Conservation (phyloP, 2,329 filamentous ascomycete species). For the Lachnellula hyalina region DNA sequence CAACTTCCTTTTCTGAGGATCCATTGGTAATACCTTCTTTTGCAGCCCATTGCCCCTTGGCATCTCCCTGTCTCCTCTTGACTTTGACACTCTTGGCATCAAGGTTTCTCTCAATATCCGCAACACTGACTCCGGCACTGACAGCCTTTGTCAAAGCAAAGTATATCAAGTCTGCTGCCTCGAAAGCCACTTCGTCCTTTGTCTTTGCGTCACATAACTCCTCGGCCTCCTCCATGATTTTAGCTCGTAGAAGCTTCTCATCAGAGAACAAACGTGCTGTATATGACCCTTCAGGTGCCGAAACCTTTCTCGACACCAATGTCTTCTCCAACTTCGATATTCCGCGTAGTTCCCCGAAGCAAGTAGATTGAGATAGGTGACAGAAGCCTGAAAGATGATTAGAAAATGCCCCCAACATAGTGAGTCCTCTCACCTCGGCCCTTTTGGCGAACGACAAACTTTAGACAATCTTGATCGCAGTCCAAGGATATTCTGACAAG, state of each 20-base stretch:
- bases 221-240: slow-evolving; percentile 98
- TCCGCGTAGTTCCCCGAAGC: slow-evolving; percentile 81
- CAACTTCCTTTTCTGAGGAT: slow-evolving; percentile 34
- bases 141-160: slow-evolving; percentile 91
- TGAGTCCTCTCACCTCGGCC: slow-evolving; percentile 53
- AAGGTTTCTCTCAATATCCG: slow-evolving; percentile 86
- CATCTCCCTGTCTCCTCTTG: slow-evolving; percentile 86
- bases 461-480: slow-evolving; percentile 88
- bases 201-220: slow-evolving; percentile 85
- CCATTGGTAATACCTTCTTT: slow-evolving; percentile 62
- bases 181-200: slow-evolving; percentile 81
- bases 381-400: slow-evolving; percentile 61
- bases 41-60: slow-evolving; percentile 86
- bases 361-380: slow-evolving; percentile 85
- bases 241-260: slow-evolving; percentile 80
- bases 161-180: slow-evolving; percentile 92
- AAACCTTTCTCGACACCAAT: slow-evolving; percentile 71
- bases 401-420: background rate
- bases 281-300: slow-evolving; percentile 85
- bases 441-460: slow-evolving; percentile 84
- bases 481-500: slow-evolving; percentile 79
- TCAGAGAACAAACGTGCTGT: slow-evolving; percentile 91
- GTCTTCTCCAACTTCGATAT: slow-evolving; percentile 84
- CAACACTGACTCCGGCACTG: slow-evolving; percentile 74
- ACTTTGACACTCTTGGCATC: slow-evolving; percentile 95